Evolutionary conservation across 805 yeast species (phyloP).

Genomic region (Ogataea ramenticola): DNA sequence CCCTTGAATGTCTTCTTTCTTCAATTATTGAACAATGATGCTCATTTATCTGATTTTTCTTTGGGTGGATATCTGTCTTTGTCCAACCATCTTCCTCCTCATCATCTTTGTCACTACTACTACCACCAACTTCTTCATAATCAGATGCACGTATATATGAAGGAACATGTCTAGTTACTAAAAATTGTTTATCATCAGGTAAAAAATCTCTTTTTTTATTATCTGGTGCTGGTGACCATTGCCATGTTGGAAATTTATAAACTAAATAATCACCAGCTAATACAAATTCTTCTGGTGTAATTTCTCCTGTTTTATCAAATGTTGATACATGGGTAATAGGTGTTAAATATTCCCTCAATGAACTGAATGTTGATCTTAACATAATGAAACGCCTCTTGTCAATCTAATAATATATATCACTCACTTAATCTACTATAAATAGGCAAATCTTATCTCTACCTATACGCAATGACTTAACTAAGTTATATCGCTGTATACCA

Average conservation of each 20-base stretch:
- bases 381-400: background rate
- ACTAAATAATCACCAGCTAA: constrained; percentile 90
- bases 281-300: constrained; percentile 93
- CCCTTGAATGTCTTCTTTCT: constrained; percentile 20
- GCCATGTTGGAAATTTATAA: constrained; percentile 94
- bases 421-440: too few species aligned
- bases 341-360: constrained; percentile 86
- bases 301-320: constrained; percentile 79
- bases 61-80: constrained; percentile 18
- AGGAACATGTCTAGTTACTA: constrained; percentile 88
- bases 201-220: constrained; percentile 55
- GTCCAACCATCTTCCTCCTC: constrained; percentile 54
- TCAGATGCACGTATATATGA: constrained; percentile 64
- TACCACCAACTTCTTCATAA: constrained; percentile 36
- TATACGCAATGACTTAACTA: too few species aligned
- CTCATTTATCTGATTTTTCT: too few species aligned
- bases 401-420: background rate
- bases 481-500: too few species aligned
- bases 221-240: constrained; percentile 65
- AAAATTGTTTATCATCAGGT: constrained; percentile 80
- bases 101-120: constrained; percentile 2
- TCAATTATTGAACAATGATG: constrained; percentile 13
- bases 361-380: constrained; percentile 69
- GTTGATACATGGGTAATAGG: constrained; percentile 87
- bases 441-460: too few species aligned